phyloP scores from a whole-genome alignment of 2,329 filamentous ascomycete genomes.

The Akanthomyces muscarius region DNA sequence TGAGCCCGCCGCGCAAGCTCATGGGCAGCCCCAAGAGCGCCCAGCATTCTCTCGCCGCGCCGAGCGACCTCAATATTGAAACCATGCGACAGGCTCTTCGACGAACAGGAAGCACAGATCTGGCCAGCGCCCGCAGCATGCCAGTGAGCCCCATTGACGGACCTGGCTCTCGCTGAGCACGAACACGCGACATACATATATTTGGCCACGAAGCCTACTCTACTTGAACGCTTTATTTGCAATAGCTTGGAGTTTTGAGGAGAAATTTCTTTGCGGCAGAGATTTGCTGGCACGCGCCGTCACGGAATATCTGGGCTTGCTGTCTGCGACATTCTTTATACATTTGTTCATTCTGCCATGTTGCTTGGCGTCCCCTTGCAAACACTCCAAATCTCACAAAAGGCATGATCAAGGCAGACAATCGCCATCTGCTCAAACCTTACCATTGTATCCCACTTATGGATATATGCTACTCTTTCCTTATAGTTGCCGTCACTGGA shows the following conservation, averaged over 20 bases:
- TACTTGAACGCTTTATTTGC: background rate
- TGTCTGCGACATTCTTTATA: background rate
- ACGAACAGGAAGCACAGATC: constrained; percentile 78
- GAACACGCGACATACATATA: background rate
- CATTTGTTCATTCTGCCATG: background rate
- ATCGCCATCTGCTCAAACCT: background rate
- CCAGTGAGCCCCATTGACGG: constrained; percentile 55
- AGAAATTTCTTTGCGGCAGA: background rate
- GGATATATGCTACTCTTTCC: background rate
- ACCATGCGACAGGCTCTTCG: constrained; percentile 89
- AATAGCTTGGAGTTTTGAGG: constrained; percentile 6
- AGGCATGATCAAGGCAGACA: background rate
- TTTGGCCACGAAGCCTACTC: background rate
- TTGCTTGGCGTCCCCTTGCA: background rate
- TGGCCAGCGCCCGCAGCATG: constrained; percentile 54
- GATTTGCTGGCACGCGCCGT: constrained; percentile 2
- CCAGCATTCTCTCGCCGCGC: constrained; percentile 42
- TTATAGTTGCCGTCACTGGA: background rate
- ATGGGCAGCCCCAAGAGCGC: constrained; percentile 61
- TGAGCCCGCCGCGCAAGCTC: constrained; percentile 58
- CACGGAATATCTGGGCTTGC: background rate
- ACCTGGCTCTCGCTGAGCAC: constrained; percentile 27
- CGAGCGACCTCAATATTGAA: constrained; percentile 76
- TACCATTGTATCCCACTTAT: background rate
- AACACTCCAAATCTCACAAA: background rate